phyloP scores from a whole-genome alignment of 2,329 filamentous ascomycete species.

The Botrytis fragariae region DNA sequence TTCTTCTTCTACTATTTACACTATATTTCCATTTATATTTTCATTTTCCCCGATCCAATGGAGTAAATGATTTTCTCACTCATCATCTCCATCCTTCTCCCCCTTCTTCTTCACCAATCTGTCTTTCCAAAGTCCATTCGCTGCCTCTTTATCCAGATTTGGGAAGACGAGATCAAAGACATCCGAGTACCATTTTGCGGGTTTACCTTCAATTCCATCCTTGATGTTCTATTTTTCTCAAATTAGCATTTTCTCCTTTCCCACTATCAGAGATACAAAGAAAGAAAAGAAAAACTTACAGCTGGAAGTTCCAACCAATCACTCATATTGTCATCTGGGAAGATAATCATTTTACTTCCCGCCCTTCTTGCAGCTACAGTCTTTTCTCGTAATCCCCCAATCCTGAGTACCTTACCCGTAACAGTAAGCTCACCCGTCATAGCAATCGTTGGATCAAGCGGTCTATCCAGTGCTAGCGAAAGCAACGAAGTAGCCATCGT shows the following conservation, averaged over 20 bases:
- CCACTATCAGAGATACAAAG: background rate
- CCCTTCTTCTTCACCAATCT: conserved; percentile 34
- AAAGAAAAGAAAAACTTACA: conserved; percentile 55
- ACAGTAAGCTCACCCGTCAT: conserved; percentile 98
- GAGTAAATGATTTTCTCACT: conserved; percentile 20
- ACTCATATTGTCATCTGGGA: conserved; percentile 91
- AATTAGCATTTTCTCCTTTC: conserved; percentile 25
- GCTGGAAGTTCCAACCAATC: conserved; percentile 97
- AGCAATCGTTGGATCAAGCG: conserved; percentile 81
- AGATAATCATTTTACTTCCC: conserved; percentile 89
- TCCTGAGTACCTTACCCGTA: conserved; percentile 92
- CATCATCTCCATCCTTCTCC: conserved; percentile 34
- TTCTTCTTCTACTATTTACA: conserved; percentile 2
- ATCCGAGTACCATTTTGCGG: conserved; percentile 90
- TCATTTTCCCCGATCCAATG: background rate
- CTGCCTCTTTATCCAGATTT: conserved; percentile 68
- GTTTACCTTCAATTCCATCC: conserved; percentile 85
- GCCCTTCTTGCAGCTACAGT: conserved; percentile 91
- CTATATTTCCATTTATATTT: background rate
- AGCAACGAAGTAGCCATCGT: conserved; percentile 96
- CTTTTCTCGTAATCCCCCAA: conserved; percentile 93
- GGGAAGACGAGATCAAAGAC: conserved; percentile 92
- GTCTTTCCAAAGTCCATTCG: conserved; percentile 60
- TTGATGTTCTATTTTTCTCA: conserved; percentile 81
- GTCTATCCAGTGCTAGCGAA: conserved; percentile 75